Evolutionary conservation across 331 rosid genomes (phyloP).

Genomic region (Cydonia oblonga): DNA sequence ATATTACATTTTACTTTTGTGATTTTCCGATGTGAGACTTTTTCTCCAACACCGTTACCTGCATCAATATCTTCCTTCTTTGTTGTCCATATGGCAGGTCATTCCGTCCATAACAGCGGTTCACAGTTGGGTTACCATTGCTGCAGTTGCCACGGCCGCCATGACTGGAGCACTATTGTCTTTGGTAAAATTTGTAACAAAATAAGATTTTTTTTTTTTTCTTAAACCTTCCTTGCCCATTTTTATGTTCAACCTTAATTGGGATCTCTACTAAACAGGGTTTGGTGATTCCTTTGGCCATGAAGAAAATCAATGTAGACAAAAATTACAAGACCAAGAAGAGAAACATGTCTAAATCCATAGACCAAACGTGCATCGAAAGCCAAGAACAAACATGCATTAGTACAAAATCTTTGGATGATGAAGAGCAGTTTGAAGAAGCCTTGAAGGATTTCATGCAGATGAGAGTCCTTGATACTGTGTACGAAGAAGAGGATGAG

Average conservation of each 20-base stretch:
- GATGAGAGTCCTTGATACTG: conserved; percentile 21
- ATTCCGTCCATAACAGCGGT: not conserved
- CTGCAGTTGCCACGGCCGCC: conserved; percentile 11
- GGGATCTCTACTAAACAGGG: not conserved
- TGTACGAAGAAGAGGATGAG: conserved; percentile 24
- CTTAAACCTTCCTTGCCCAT: not conserved
- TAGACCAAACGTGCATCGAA: not conserved
- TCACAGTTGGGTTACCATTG: not conserved
- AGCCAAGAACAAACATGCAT: not conserved
- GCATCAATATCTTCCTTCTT: not conserved
- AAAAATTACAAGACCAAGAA: conserved; percentile 1
- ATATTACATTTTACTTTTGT: not conserved
- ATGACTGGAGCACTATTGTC: conserved; percentile 14
- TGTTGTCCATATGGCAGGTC: conserved; percentile 1
- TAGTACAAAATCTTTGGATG: not conserved
- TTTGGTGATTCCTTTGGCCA: conserved; percentile 11
- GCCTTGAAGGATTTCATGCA: conserved; percentile 14
- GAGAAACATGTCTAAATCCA: not conserved
- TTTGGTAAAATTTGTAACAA: not conserved
- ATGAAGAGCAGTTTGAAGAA: conserved; percentile 4
- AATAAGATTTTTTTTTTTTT: not conserved
- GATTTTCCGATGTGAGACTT: not conserved
- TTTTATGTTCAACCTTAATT: not conserved
- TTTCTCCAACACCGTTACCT: not conserved
- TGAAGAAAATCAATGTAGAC: not conserved